Evolutionary conservation across 495 filamentous ascomycete genomes (phyloP).

Genomic region (Melanomma pulvis-pyrius): DNA sequence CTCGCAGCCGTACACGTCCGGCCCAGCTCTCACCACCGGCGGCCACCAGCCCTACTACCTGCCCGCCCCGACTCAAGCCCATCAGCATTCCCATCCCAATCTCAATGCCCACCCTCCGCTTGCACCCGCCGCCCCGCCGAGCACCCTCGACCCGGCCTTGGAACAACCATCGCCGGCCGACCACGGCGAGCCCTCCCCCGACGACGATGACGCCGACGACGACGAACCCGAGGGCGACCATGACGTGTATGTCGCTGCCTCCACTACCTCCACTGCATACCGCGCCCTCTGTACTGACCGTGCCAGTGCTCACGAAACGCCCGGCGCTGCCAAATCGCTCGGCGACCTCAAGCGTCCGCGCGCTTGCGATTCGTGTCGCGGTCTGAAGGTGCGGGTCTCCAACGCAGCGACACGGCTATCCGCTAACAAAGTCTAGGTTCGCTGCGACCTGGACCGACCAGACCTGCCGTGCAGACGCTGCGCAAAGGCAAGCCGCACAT

Average conservation of each 20-base stretch:
- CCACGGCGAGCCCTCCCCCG: slow-evolving; percentile 12
- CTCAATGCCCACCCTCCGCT: slow-evolving; percentile 7
- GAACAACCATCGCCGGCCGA: slow-evolving; percentile 29
- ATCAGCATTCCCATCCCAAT: slow-evolving; percentile 3
- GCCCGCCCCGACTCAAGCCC: slow-evolving; percentile 15
- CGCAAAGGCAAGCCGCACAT: slow-evolving; percentile 76
- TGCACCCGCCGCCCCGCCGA: slow-evolving; percentile 14
- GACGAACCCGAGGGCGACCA: slow-evolving; percentile 23
- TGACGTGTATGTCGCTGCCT: slow-evolving; percentile 25
- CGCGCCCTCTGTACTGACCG: not conserved
- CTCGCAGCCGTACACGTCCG: slow-evolving; percentile 23
- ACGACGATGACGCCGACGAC: slow-evolving; percentile 27
- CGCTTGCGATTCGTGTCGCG: slow-evolving; percentile 91
- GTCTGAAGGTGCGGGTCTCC: slow-evolving; percentile 72
- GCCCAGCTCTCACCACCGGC: slow-evolving; percentile 5
- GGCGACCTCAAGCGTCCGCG: slow-evolving; percentile 73
- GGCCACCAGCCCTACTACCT: slow-evolving; percentile 33
- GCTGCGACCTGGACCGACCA: slow-evolving; percentile 77
- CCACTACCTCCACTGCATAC: not conserved
- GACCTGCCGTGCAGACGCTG: slow-evolving; percentile 80
- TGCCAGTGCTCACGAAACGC: slow-evolving; percentile 13
- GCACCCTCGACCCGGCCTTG: slow-evolving; percentile 34
- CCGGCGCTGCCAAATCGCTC: slow-evolving; percentile 27
- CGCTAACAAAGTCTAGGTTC: slow-evolving; percentile 53
- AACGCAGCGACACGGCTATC: slow-evolving; percentile 1